Percentiles rank a stretch among this genome's conserved stretches.
Conservation (phyloP, 805 yeast species). For the Candida awuae region DNA sequence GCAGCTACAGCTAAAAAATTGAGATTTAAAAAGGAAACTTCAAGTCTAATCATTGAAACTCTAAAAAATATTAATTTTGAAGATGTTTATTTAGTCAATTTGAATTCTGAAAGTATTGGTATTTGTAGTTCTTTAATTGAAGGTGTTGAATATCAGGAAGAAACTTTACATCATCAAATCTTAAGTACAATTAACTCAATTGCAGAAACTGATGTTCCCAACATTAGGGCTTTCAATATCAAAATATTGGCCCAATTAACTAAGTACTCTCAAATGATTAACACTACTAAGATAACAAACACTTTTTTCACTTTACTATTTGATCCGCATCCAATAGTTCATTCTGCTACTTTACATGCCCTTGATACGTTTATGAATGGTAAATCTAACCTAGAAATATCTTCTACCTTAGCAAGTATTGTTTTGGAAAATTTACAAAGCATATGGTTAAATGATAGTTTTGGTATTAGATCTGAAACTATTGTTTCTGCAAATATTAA, state of each 20-base stretch:
- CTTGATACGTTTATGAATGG: slow-evolving; percentile 48
- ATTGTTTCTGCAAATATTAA: slow-evolving; percentile 44
- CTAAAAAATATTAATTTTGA: slow-evolving; percentile 19
- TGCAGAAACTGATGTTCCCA: slow-evolving; percentile 57
- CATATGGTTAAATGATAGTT: slow-evolving; percentile 40
- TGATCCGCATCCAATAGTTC: slow-evolving; percentile 85
- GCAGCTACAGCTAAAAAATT: slow-evolving; percentile 9
- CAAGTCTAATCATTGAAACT: slow-evolving; percentile 23
- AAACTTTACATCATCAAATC: slow-evolving; percentile 32
- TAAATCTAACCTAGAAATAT: slow-evolving; percentile 30
- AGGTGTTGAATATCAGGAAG: slow-evolving; percentile 15
- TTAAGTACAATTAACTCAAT: slow-evolving; percentile 56
- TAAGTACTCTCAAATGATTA: slow-evolving; percentile 19
- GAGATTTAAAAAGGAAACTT: slow-evolving; percentile 18
- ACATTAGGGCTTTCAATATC: slow-evolving; percentile 51
- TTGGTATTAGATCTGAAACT: slow-evolving; percentile 38
- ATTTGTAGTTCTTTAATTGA: slow-evolving; percentile 23
- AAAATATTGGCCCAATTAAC: slow-evolving; percentile 33
- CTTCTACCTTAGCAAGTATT: slow-evolving; percentile 31
- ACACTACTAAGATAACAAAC: slow-evolving; percentile 43
- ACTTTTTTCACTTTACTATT: slow-evolving; percentile 50
- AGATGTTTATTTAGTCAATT: slow-evolving; percentile 17
- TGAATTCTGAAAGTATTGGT: slow-evolving; percentile 30
- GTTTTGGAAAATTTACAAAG: slow-evolving; percentile 34
- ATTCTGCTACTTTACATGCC: slow-evolving; percentile 61